Base-by-base conservation (phyloP, 192 early-diverging fungal genomes). In the Backusella circina region DNA sequence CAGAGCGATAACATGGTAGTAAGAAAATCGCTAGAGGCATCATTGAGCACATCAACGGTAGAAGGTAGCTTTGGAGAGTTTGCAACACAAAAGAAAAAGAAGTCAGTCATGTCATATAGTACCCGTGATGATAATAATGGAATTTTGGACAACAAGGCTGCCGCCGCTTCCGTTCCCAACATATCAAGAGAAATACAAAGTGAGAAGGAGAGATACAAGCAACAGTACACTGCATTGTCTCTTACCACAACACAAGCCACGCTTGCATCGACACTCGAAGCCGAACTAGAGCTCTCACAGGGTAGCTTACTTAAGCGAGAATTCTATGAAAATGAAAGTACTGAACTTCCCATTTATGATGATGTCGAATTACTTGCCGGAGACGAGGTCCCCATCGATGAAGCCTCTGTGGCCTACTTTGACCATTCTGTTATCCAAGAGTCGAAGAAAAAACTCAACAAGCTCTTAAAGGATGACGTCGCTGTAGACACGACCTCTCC, bases 221-320 rank as follows among this genome's bases (percentile, higher is more conserved):
- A 74, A 32, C 65, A 72, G 50, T 30, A 65, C 13, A 39, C 50
- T 12, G 47, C 67, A 12, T 30, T 64, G 15, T 39, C 64, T 37
- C n/a, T 78, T 16, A 33, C 35, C 13, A 30, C 68, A 74, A 50
- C 77, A n/a, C 36, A 50, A 8, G 41, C 39, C 4, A 51, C 77
- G n/a, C 5, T 51, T 28, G 77, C 70, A 32, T 73, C 77, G 5
- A 32, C 57, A n/a, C 33, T 78, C 2, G 77, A 78, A 23, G 72
- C 67, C 5, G 72, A 78, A 61, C 23, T 78, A 3, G 77, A 78
- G 15, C 39, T 78, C 31, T 78, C 72, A 13, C 73, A 74, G 23
- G 66, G 77, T n/a, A 41, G 1, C n/a, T 35, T 78, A 1, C 31
- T 54, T 36, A 54, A 78, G 7, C 41, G 51, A 44, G 33, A 31